Evolutionary conservation across 2,329 filamentous ascomycete genomes (phyloP).

Genomic region (Madurella mycetomatis): DNA sequence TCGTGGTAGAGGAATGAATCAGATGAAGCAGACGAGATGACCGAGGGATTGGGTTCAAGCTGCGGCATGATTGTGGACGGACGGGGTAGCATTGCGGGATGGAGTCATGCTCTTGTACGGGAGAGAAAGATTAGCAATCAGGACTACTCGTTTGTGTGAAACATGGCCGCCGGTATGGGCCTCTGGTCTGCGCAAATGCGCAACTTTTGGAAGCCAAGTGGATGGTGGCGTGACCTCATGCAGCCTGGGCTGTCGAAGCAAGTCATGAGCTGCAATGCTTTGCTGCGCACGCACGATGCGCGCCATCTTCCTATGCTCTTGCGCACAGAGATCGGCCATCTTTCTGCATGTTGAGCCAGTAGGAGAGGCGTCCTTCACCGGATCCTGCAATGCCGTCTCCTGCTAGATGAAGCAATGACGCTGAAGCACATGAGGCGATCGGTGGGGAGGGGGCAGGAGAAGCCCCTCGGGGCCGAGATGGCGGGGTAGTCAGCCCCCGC

Average conservation of each 20-base stretch:
- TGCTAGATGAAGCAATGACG: no score
- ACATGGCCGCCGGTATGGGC: neutral
- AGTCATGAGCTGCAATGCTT: neutral
- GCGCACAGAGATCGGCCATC: neutral
- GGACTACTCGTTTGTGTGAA: neutral
- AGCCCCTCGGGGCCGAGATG: no score
- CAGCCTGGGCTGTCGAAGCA: neutral
- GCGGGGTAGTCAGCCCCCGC: neutral
- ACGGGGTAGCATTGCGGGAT: neutral
- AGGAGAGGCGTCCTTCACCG: neutral
- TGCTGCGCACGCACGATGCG: constrained; percentile 5
- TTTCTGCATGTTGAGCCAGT: constrained; percentile 1
- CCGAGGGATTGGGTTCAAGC: no score
- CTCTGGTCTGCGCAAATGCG: constrained; percentile 3
- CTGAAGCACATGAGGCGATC: neutral
- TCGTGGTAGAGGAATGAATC: neutral
- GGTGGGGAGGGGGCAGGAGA: no score
- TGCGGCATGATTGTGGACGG: no score
- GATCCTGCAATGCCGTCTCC: neutral
- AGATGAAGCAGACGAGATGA: no score
- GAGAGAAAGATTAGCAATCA: neutral
- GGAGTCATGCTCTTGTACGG: neutral
- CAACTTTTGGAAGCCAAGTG: neutral
- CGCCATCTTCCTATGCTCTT: neutral
- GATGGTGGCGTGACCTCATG: neutral